These are phyloP conservation scores for Colletotrichum tabaci DNA, from an alignment of 2,329 filamentous ascomycete species.

Conservation along the genomic window DNA sequence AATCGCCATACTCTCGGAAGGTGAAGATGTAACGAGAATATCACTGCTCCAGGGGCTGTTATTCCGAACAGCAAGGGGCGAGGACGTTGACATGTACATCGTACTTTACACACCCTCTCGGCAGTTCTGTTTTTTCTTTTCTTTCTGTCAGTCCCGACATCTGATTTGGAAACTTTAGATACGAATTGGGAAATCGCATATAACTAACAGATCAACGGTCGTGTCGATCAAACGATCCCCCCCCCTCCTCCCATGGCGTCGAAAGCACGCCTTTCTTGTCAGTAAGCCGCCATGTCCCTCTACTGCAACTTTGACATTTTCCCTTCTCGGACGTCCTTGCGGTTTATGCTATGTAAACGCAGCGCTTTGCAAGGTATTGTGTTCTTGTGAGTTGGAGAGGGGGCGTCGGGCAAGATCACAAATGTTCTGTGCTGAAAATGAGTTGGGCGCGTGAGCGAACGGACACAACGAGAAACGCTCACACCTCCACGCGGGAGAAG, in stretches of 20 bases:
- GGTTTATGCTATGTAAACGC: slow-evolving; percentile 14
- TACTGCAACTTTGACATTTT: slow-evolving; percentile 2
- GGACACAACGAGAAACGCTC: slow-evolving; percentile 4
- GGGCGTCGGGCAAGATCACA: not conserved
- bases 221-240: slow-evolving; percentile 12
- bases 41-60: not conserved
- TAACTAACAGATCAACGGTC: slow-evolving; percentile 6
- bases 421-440: slow-evolving; percentile 3
- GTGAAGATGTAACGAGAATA: slow-evolving; percentile 8
- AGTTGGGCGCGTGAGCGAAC: not conserved
- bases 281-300: slow-evolving; percentile 20
- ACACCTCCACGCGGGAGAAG: not conserved
- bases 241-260: not conserved
- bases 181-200: slow-evolving; percentile 1
- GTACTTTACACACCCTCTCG: too few relatives aligned
- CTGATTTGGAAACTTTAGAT: slow-evolving; percentile 13
- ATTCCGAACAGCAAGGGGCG: not conserved
- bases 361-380: not conserved
- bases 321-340: slow-evolving; percentile 1
- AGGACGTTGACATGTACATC: not conserved
- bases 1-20: slow-evolving; percentile 3
- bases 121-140: not conserved
- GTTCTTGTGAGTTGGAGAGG: not conserved
- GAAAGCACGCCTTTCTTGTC: not conserved
- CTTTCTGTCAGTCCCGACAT: not conserved